Conservation (phyloP, 1,284 basidiomycete genomes). For the Marasmius sp. region DNA sequence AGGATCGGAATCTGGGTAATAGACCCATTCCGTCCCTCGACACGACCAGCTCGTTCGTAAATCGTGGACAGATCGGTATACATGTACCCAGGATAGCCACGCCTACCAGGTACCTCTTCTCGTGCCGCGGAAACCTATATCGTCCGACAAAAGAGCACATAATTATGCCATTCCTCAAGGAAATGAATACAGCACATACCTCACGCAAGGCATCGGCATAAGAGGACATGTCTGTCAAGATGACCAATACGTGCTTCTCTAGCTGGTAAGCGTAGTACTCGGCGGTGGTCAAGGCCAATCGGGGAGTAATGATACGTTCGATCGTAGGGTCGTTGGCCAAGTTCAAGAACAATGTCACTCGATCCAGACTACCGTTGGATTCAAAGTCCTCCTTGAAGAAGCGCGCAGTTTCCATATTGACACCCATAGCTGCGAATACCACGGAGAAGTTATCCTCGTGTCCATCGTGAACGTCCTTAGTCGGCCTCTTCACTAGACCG, state of each 20-base stretch:
- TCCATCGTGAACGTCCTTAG: conserved; percentile 96
- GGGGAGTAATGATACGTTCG: conserved; percentile 99
- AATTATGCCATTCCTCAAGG: conserved; percentile 5
- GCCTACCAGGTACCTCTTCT: conserved; percentile 98
- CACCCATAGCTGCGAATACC: conserved; percentile 99
- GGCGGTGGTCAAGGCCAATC: conserved; percentile 96
- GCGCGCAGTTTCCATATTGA: conserved; percentile 99
- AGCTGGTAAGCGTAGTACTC: conserved; percentile 99
- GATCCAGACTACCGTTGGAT: conserved; percentile 96
- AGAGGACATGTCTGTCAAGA: conserved; percentile 98
- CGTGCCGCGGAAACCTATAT: conserved; percentile 91
- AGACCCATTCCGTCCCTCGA: conserved; percentile 96
- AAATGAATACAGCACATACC: conserved; percentile 40
- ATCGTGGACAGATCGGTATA: conserved; percentile 99
- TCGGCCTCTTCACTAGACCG: conserved; percentile 92
- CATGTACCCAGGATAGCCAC: conserved; percentile 99
- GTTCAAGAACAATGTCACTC: conserved; percentile 98
- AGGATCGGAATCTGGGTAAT: conserved; percentile 99
- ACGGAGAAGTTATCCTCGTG: conserved; percentile 99
- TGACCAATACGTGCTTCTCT: conserved; percentile 99
- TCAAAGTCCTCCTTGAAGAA: conserved; percentile 99
- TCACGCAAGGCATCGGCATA: conserved; percentile 98
- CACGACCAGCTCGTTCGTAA: conserved; percentile 99
- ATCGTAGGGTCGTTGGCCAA: conserved; percentile 99
- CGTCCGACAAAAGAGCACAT: conserved; percentile 4